These are phyloP conservation scores for Crucihimalaya himalaica DNA, from an alignment of 345 rosid species.

Conservation along the genomic window DNA sequence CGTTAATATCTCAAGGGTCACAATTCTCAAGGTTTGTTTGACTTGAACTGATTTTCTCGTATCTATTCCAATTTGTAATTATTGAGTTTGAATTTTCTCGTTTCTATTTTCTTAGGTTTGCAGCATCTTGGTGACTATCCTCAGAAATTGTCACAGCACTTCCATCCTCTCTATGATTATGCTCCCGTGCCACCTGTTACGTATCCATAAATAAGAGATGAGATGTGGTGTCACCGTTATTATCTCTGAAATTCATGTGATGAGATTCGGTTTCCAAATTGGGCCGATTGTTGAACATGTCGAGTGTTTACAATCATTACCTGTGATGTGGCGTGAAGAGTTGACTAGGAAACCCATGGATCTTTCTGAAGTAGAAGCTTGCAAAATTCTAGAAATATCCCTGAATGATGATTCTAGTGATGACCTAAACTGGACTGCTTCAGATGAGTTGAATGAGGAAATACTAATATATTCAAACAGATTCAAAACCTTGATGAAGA, in stretches of 20 bases:
- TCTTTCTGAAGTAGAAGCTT: slow-evolving; percentile 98
- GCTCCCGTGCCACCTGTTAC: slow-evolving; percentile 99
- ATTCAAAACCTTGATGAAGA: slow-evolving; percentile 99
- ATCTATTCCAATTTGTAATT: no score
- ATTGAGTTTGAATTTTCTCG: slow-evolving; percentile 21
- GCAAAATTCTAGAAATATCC: slow-evolving; percentile 89
- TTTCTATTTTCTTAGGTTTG: slow-evolving; percentile 64
- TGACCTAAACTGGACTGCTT: slow-evolving; percentile 40
- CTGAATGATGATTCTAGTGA: slow-evolving; percentile 72
- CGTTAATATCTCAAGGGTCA: no score
- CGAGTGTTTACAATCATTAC: slow-evolving; percentile 88
- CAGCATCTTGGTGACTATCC: slow-evolving; percentile 99
- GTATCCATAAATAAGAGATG: slow-evolving; percentile 96
- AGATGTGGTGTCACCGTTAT: slow-evolving; percentile 99
- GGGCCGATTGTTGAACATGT: slow-evolving; percentile 99
- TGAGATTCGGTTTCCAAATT: slow-evolving; percentile 91
- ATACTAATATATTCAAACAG: slow-evolving; percentile 68
- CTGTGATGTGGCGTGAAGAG: slow-evolving; percentile 99
- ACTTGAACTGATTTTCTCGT: no score
- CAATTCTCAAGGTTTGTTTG: no score
- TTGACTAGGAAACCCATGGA: slow-evolving; percentile 97
- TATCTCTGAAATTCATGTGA: slow-evolving; percentile 94
- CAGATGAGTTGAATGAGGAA: slow-evolving; percentile 58
- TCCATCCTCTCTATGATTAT: slow-evolving; percentile 90
- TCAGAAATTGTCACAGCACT: slow-evolving; percentile 95